Percentiles rank a stretch among this genome's conserved stretches.
Conservation (phyloP, 805 yeast genomes). For the Myxozyma lipomycoides region DNA sequence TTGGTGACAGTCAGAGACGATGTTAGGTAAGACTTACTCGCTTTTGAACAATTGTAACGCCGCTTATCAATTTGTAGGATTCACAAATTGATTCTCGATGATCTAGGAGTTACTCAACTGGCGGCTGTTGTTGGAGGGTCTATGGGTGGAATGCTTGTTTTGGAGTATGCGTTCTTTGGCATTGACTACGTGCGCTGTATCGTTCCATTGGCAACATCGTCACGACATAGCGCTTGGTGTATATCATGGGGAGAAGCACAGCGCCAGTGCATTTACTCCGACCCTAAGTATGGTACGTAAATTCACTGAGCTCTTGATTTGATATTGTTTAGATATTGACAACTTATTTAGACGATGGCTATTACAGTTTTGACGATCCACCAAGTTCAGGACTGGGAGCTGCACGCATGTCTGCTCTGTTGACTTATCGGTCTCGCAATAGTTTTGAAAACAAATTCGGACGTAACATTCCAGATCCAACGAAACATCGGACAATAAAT, state of each 20-base stretch:
- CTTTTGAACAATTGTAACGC: not conserved
- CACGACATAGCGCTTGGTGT: constrained; percentile 97
- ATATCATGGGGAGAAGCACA: constrained; percentile 99
- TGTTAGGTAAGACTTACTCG: constrained; percentile 38
- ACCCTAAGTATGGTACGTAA: constrained; percentile 64
- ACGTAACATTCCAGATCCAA: constrained; percentile 62
- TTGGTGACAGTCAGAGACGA: constrained; percentile 92
- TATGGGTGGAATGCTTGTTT: constrained; percentile 96
- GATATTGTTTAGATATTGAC: not conserved
- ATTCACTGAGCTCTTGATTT: no score
- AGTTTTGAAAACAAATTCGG: constrained; percentile 90
- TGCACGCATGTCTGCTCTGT: constrained; percentile 93
- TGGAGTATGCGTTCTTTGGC: constrained; percentile 80
- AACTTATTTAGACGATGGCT: constrained; percentile 61
- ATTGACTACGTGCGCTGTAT: constrained; percentile 61
- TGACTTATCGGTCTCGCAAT: constrained; percentile 88
- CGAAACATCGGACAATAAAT: constrained; percentile 38
- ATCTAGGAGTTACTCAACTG: constrained; percentile 68
- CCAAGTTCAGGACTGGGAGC: constrained; percentile 88
- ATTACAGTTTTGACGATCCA: constrained; percentile 69
- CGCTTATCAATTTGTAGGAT: constrained; percentile 39
- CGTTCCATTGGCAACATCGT: constrained; percentile 88
- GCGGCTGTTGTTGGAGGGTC: constrained; percentile 94
- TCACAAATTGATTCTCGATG: constrained; percentile 73
- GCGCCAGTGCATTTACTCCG: constrained; percentile 91